A percentile compares a stretch with the other conserved stretches of the same genome.
Evolutionary conservation across 192 early-diverging fungal species (phyloP).

Genomic region (Rhizophagus sp.): DNA sequence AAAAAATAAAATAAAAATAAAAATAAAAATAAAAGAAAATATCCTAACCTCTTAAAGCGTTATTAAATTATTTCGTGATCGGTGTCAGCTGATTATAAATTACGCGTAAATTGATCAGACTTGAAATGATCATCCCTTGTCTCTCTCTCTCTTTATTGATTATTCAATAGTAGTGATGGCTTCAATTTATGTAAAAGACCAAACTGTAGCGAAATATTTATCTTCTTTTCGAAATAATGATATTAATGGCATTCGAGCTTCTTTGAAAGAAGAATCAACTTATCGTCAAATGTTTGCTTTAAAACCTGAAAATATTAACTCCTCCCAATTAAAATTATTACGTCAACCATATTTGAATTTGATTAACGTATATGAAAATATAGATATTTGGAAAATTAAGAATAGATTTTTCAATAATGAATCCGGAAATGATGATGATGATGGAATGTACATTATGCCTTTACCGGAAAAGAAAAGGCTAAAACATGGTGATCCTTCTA

Average conservation of each 20-base stretch:
- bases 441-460: slow-evolving; percentile 8
- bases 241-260: not conserved
- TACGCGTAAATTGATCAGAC: too few species aligned
- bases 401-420: not conserved
- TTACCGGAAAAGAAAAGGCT: not conserved
- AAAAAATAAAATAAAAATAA: too few species aligned
- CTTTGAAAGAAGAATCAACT: not conserved
- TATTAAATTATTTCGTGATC: too few species aligned
- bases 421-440: not conserved
- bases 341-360: slow-evolving; percentile 4
- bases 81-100: too few species aligned
- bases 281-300: not conserved
- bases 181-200: too few species aligned
- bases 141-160: too few species aligned
- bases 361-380: slow-evolving; percentile 13
- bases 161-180: too few species aligned
- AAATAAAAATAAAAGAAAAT: too few species aligned
- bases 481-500: slow-evolving; percentile 1
- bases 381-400: not conserved
- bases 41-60: too few species aligned
- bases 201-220: not conserved
- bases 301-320: not conserved
- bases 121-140: too few species aligned
- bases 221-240: not conserved
- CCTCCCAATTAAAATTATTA: not conserved